Conservation (phyloP, 2,329 filamentous ascomycete species). For the Triangularia setosa region DNA sequence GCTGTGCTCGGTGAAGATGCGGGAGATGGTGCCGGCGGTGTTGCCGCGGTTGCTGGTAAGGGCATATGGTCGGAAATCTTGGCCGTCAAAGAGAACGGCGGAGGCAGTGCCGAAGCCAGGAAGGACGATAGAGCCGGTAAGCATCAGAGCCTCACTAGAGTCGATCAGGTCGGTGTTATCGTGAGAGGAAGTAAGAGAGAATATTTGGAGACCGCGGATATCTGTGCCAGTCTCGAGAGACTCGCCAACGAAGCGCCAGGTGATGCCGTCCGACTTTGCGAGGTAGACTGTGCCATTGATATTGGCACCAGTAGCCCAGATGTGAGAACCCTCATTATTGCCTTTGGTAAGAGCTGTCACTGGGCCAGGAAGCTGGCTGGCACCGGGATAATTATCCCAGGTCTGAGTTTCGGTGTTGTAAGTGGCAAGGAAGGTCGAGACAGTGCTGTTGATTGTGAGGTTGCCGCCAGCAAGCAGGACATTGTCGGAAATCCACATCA, state of each 20-base stretch:
- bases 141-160: conserved; percentile 66
- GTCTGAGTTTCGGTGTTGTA: conserved; percentile 65
- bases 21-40: conserved; percentile 68
- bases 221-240: conserved; percentile 61
- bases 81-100: conserved; percentile 84
- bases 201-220: conserved; percentile 77
- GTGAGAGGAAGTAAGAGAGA: conserved; percentile 68
- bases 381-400: conserved; percentile 63
- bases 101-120: conserved; percentile 76
- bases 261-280: conserved; percentile 73
- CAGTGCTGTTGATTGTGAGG: conserved; percentile 62
- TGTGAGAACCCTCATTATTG: conserved; percentile 64
- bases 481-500: conserved; percentile 73
- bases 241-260: conserved; percentile 64
- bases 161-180: conserved; percentile 60
- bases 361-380: conserved; percentile 69
- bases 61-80: conserved; percentile 70
- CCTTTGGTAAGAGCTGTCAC: conserved; percentile 73
- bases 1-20: conserved; percentile 77
- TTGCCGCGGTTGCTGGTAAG: conserved; percentile 67
- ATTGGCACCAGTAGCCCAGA: conserved; percentile 78
- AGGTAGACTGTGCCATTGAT: conserved; percentile 69
- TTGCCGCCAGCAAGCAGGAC: conserved; percentile 75
- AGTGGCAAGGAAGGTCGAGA: conserved; percentile 60
- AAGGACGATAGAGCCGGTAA: conserved; percentile 79